These are phyloP conservation scores for Claviceps pusilla DNA, from an alignment of 2,329 filamentous ascomycete genomes.

Conservation along the genomic window DNA sequence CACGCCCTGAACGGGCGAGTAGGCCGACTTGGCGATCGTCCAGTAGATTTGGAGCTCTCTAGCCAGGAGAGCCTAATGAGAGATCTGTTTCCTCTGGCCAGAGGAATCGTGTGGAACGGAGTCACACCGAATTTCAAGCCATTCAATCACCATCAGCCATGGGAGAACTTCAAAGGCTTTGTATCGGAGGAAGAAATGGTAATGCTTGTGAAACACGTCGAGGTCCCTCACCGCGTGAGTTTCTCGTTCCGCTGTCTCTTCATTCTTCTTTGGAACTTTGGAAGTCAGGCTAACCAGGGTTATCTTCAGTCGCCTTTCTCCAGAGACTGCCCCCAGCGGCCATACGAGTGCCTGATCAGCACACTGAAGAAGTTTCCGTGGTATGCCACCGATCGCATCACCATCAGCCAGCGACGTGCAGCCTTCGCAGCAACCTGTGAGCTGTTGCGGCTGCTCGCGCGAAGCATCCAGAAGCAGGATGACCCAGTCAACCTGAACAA, in stretches of 20 bases:
- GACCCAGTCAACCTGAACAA: conserved; percentile 32
- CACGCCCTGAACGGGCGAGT: conserved; percentile 24
- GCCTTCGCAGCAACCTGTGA: conserved; percentile 36
- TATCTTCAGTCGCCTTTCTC: conserved; percentile 39
- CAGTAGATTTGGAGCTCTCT: conserved; percentile 41
- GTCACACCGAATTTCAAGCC: conserved; percentile 25
- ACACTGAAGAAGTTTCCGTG: conserved; percentile 49
- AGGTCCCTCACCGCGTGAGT: conserved; percentile 46
- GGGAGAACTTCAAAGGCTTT: conserved; percentile 44
- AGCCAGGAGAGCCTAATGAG: conserved; percentile 43
- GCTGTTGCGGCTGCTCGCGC: conserved; percentile 31
- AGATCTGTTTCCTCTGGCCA: conserved; percentile 44
- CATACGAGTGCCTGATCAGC: conserved; percentile 51
- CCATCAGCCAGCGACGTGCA: conserved; percentile 37
- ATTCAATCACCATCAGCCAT: conserved; percentile 23
- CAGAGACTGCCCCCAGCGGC: conserved; percentile 45
- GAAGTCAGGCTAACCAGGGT: conserved; percentile 3
- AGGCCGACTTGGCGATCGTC: conserved; percentile 40
- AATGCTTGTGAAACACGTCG: conserved; percentile 49
- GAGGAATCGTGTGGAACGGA: conserved; percentile 40
- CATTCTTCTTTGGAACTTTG: background rate
- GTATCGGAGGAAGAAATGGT: conserved; percentile 47
- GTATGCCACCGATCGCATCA: conserved; percentile 42
- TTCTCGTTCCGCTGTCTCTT: background rate
- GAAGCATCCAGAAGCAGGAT: conserved; percentile 24